phyloP scores from a whole-genome alignment of 2,329 filamentous ascomycete species.

The Amesomyces nigricolor region DNA sequence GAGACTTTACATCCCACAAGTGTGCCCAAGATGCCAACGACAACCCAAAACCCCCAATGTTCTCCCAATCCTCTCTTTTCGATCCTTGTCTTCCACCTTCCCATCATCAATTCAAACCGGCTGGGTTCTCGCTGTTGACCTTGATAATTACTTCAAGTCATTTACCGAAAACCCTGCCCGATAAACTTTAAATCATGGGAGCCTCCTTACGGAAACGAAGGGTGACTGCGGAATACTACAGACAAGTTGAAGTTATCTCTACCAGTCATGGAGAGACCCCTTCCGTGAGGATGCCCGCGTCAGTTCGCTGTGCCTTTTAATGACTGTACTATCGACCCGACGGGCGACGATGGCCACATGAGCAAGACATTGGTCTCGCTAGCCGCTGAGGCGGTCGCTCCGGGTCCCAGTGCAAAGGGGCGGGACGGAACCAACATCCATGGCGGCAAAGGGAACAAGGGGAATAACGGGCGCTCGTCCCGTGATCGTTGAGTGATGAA shows the following conservation, averaged over 20 bases:
- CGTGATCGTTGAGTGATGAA: too few relatives aligned
- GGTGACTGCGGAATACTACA: slow-evolving; percentile 26
- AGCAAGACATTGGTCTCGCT: slow-evolving; percentile 24
- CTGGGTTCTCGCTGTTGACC: slow-evolving; percentile 28
- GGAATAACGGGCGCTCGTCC: too few relatives aligned
- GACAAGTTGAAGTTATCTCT: not conserved
- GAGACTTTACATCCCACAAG: too few relatives aligned
- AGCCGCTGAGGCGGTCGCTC: slow-evolving; percentile 25
- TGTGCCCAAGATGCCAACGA: too few relatives aligned
- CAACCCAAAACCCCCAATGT: too few relatives aligned
- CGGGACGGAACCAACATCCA: not conserved
- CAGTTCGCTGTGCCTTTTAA: slow-evolving; percentile 36
- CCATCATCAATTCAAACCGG: not conserved
- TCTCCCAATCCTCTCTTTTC: too few relatives aligned
- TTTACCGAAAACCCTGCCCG: slow-evolving; percentile 51
- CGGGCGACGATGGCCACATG: slow-evolving; percentile 28
- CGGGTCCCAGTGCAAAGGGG: slow-evolving; percentile 22
- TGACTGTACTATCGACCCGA: slow-evolving; percentile 25
- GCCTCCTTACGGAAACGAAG: slow-evolving; percentile 60
- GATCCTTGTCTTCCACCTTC: too few relatives aligned
- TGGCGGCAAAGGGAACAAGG: not conserved
- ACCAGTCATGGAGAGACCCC: slow-evolving; percentile 56
- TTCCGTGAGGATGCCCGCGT: slow-evolving; percentile 43
- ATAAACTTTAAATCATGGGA: slow-evolving; percentile 50
- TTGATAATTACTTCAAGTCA: slow-evolving; percentile 59